Base-by-base conservation (phyloP, 331 rosid species). In the Acacia concinna region DNA sequence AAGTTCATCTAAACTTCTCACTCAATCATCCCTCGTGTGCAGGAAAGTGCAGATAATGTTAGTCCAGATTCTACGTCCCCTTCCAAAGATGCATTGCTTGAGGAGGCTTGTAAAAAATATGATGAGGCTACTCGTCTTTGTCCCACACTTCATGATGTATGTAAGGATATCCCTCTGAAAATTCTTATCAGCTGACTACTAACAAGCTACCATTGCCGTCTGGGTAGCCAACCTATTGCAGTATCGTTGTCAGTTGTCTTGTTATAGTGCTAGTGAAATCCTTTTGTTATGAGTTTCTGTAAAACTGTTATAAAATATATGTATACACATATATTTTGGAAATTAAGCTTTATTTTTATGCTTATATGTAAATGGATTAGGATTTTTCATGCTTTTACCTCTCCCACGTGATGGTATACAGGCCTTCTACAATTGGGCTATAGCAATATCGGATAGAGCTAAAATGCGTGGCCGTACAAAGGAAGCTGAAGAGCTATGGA, bases 391-490 rank as follows among this genome's bases (percentile, higher is more conserved):
- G 52, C 34, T 28, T 40, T 63, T 63, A 12, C 15, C 9, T 4
- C 9, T 15, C 37, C 35, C 20, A 4, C 65, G 41, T 68, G 80
- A 79, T 65, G 79, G 54, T 52, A 68, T 68, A 14, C 82, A 96
- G 99, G 99, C 99, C 75, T 96, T 93, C 83, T 96, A 96, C 85
- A 96, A 96, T 87, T 96, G 99, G 99, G 99, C 99, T 34, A 96
- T 96, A 83, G 99, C 99, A 60, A 96, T 96, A 78, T 96, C 99
- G 80, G 99, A 96, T 87, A 86, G 98, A 68, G 98, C 99, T 41
- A 96, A 96, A 90, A 96, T 96, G 97, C 98, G 99, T 63, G 99
- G 99, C 75, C 99, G 99, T 82, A 96, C 99, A 71, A 96, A 96
- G 87, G 99, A 96, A 85, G 99, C 99, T 35, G 99, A 96, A 93